Percentiles rank a stretch among this genome's conserved stretches.
These are phyloP conservation scores for Pseudozyma hubeiensis DNA, from an alignment of 1,284 basidiomycete genomes.

Conservation along the genomic window DNA sequence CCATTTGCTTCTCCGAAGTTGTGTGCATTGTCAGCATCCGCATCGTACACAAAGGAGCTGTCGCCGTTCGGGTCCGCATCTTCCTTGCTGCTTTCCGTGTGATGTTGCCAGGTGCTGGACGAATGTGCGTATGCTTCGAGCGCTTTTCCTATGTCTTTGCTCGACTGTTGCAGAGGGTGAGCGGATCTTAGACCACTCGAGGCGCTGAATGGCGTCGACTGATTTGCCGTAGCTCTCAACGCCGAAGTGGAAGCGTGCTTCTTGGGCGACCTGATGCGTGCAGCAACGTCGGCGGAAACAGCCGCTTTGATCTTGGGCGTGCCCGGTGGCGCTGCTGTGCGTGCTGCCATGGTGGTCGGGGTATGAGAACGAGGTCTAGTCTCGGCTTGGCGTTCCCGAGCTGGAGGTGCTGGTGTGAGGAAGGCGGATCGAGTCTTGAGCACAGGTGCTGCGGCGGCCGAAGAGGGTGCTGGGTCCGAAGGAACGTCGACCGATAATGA, in stretches of 20 bases:
- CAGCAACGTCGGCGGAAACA: constrained; percentile 41
- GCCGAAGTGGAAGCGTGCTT: constrained; percentile 42
- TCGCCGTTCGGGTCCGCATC: constrained; percentile 31
- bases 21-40: constrained; percentile 7
- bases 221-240: constrained; percentile 11
- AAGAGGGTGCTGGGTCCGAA: constrained; percentile 11
- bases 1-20: constrained; percentile 6
- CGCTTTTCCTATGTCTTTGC: constrained; percentile 2
- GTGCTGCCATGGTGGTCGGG: constrained; percentile 25
- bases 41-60: constrained; percentile 59
- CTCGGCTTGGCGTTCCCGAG: constrained; percentile 3
- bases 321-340: constrained; percentile 8
- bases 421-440: constrained; percentile 19
- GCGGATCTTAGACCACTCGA: neutral
- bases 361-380: constrained; percentile 35
- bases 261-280: constrained; percentile 34
- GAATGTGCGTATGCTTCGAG: constrained; percentile 22
- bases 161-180: constrained; percentile 18
- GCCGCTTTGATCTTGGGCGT: constrained; percentile 47
- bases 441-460: constrained; percentile 18
- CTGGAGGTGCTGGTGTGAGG: neutral
- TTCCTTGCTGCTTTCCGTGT: constrained; percentile 4
- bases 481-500: neutral
- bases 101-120: constrained; percentile 23
- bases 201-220: neutral